Evolutionary conservation across 345 rosid genomes (phyloP).

Genomic region (Salix exigua): DNA sequence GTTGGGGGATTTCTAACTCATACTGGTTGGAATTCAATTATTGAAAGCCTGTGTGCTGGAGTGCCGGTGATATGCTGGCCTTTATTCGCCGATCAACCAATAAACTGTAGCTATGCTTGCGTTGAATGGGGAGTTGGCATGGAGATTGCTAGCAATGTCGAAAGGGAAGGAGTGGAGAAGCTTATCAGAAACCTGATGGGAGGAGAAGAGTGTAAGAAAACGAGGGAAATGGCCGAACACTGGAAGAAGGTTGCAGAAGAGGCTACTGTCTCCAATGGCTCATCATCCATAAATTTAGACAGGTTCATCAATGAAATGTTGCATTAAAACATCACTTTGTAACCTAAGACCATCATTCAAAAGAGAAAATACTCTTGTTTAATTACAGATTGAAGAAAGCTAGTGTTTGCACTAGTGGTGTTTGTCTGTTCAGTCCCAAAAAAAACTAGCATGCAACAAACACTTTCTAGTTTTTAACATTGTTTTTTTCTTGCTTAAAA

Average conservation of each 20-base stretch:
- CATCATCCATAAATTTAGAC: conserved; percentile 4
- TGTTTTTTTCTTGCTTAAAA: too few species aligned
- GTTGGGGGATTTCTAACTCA: not conserved
- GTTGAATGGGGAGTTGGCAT: conserved; percentile 4
- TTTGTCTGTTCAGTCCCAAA: too few species aligned
- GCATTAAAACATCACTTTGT: too few species aligned
- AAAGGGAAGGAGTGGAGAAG: not conserved
- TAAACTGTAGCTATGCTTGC: conserved; percentile 1
- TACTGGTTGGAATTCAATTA: not conserved
- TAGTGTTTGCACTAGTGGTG: too few species aligned
- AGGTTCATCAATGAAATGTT: not conserved
- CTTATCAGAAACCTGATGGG: not conserved
- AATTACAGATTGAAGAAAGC: too few species aligned
- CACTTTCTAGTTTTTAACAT: too few species aligned
- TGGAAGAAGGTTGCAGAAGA: conserved; percentile 1
- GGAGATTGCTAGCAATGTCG: not conserved
- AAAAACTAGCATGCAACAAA: too few species aligned
- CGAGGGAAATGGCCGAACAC: not conserved
- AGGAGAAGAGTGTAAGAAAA: not conserved
- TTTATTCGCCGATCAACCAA: not conserved
- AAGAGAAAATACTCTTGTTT: too few species aligned
- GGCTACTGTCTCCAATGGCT: not conserved
- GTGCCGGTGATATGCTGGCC: conserved; percentile 1
- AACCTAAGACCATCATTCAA: too few species aligned
- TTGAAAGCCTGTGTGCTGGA: not conserved